Evolutionary conservation across 1,139 yeast species (phyloP), one percentile per base, ranked within the genome.

Genomic region (Taphrina deformans): DNA sequence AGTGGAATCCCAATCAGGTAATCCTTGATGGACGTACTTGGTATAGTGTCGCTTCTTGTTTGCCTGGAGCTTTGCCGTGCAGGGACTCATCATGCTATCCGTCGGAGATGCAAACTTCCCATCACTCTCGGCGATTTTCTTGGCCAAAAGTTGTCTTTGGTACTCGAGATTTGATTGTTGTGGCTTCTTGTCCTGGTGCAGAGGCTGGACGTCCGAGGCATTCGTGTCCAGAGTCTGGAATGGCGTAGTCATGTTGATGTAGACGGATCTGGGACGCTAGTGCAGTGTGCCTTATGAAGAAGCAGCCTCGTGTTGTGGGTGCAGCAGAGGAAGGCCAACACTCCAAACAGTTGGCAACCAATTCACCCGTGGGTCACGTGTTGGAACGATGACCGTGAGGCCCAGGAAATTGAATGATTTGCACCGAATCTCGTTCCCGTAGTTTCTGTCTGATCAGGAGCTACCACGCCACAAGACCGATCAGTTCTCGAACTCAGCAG

Each of bases 71-170:
- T 82, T 83, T 65, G 82, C 81, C 5, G 85, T 79, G 70, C 86
- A 82, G 38, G 87, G 87, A 18, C 86, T 82, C 74, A 84, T 74
- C 69, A 83, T 71, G 62, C 77, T 79, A 71, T 83, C 87, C 1
- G 87, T 83, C 44, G 87, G 87, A 3, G 86, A 83, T 7, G 85
- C 83, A 67, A 72, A 51, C 48, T 51, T 45, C 16, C 59, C 63
- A 44, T 55, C 55, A 27, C 63, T 51, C n/a, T 38, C 65, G 35
- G 53, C 55, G 18, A 48, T 29, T 50, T 55, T 67, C 52, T 62
- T 46, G 14, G 52, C 50, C 44, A 65, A 33, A 16, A 65, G 44
- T 23, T 65, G 67, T 29, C 63, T 38, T 38, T 58, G 67, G 45
- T 55, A 67, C 16, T 65, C 63, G 26, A 66, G 65, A 16, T 59